These are phyloP conservation scores for Saccharum officinarum DNA, from an alignment of 176 grass and related monocot species.

Conservation along the genomic window DNA sequence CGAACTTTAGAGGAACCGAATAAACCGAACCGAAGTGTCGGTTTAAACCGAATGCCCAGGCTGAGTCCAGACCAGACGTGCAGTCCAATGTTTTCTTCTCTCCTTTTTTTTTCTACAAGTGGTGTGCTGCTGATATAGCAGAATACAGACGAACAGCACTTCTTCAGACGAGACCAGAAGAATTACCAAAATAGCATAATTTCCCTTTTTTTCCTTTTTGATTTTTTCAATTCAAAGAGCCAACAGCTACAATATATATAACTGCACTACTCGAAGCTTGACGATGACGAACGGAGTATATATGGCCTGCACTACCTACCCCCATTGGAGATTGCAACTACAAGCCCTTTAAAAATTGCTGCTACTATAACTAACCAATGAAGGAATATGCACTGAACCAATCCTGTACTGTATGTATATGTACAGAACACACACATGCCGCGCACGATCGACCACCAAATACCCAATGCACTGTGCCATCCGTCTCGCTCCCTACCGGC, in stretches of 20 bases:
- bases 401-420: slow-evolving; percentile 17
- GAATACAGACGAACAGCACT: neutral
- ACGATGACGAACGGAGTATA: neutral
- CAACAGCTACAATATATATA: neutral
- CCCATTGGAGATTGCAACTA: neutral
- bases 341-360: neutral
- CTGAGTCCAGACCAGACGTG: too few relatives aligned
- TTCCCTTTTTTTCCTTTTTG: neutral
- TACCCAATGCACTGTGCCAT: neutral
- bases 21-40: too few relatives aligned
- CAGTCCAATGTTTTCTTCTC: too few relatives aligned
- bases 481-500: neutral
- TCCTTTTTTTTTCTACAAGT: neutral
- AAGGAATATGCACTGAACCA: slow-evolving; percentile 52
- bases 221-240: neutral
- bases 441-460: neutral
- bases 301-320: slow-evolving; percentile 1
- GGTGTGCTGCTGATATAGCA: neutral
- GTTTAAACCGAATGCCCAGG: too few relatives aligned
- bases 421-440: neutral
- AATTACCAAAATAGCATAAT: neutral
- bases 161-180: neutral
- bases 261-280: neutral
- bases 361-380: slow-evolving; percentile 16
- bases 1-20: too few relatives aligned